phyloP scores from a whole-genome alignment of 768 basidiomycete species.

The Amanita rimosa region DNA sequence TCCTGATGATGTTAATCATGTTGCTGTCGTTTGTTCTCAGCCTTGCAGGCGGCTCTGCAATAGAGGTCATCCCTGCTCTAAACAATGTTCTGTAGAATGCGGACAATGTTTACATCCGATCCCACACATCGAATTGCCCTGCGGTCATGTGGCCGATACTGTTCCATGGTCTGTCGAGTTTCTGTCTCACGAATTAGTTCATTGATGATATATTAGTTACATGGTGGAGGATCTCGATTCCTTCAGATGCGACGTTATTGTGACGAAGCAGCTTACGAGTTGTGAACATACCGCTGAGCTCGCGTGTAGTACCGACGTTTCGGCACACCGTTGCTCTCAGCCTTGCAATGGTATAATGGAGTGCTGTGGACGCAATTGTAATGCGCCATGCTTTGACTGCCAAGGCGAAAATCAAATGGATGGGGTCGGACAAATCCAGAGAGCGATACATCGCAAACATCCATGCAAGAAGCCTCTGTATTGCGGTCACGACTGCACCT shows the following conservation, averaged over 20 bases:
- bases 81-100: slow-evolving; percentile 39
- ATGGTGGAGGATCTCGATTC: slow-evolving; percentile 30
- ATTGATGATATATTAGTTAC: slow-evolving; percentile 22
- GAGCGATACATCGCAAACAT: slow-evolving; percentile 30
- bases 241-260: slow-evolving; percentile 29
- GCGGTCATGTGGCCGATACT: slow-evolving; percentile 35
- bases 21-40: slow-evolving; percentile 32
- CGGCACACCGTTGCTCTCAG: slow-evolving; percentile 23
- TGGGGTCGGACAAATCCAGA: slow-evolving; percentile 9
- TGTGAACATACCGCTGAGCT: slow-evolving; percentile 45
- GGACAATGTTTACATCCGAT: slow-evolving; percentile 40
- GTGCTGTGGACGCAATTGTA: slow-evolving; percentile 46
- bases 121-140: slow-evolving; percentile 37
- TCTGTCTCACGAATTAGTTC: background rate
- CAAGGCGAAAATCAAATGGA: slow-evolving; percentile 18
- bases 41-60: slow-evolving; percentile 41
- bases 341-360: slow-evolving; percentile 32
- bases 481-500: slow-evolving; percentile 45
- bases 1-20: slow-evolving; percentile 44
- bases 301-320: slow-evolving; percentile 35
- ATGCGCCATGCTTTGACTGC: slow-evolving; percentile 36
- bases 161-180: slow-evolving; percentile 38
- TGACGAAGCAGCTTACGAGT: slow-evolving; percentile 30
- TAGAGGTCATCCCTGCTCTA: slow-evolving; percentile 46
- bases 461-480: slow-evolving; percentile 38